Evolutionary conservation across 163 green algal genomes (phyloP).

Genomic region (Volvox carteri): DNA sequence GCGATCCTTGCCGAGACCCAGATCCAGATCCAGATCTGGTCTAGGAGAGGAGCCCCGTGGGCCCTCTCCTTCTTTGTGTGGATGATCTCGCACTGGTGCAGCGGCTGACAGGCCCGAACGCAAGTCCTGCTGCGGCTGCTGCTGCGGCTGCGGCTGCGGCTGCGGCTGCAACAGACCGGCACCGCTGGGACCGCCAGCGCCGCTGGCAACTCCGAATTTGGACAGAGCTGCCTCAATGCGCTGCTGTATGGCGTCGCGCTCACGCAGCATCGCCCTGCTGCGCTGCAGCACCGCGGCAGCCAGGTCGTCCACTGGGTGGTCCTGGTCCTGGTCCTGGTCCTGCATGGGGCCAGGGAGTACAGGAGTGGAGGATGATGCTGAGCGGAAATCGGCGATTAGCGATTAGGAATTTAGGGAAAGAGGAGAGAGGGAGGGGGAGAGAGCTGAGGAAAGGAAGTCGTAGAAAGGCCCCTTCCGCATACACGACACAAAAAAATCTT

Average conservation of each 20-base stretch:
- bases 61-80: too few relatives aligned
- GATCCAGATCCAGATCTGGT: too few relatives aligned
- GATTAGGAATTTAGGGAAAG: neutral
- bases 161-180: neutral
- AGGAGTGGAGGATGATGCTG: neutral
- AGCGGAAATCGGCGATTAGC: neutral
- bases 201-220: neutral
- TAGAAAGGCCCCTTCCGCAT: too few relatives aligned
- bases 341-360: too few relatives aligned
- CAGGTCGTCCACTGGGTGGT: constrained; percentile 43
- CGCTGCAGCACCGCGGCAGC: constrained; percentile 55
- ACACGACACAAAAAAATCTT: too few relatives aligned
- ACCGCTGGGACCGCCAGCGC: neutral
- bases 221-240: constrained; percentile 49
- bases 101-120: too few relatives aligned
- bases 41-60: too few relatives aligned
- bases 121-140: too few relatives aligned
- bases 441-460: neutral
- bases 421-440: neutral
- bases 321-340: too few relatives aligned
- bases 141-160: too few relatives aligned
- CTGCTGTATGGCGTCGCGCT: constrained; percentile 54
- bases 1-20: too few relatives aligned
- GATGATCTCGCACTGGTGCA: too few relatives aligned
- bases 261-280: constrained; percentile 49